Percentiles rank a stretch among this genome's conserved stretches.
phyloP scores from a whole-genome alignment of 2,329 filamentous ascomycete species.

The Fusarium kyushuense region DNA sequence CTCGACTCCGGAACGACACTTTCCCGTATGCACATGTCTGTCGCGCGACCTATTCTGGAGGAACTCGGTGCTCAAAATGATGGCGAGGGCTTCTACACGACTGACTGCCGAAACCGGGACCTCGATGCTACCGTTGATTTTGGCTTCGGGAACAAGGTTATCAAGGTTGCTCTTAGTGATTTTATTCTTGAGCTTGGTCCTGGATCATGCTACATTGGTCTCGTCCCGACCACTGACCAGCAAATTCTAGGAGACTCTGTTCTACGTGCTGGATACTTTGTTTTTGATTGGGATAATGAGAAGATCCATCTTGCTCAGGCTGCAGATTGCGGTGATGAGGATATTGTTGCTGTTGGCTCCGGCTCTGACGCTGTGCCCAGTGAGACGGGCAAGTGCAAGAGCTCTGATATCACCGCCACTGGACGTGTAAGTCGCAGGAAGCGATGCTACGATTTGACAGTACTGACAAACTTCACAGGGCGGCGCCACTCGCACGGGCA shows the following conservation, averaged over 20 bases:
- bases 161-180: slow-evolving; percentile 61
- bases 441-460: background rate
- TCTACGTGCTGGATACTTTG: slow-evolving; percentile 59
- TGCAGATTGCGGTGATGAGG: slow-evolving; percentile 54
- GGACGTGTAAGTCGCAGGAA: slow-evolving; percentile 11
- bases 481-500: slow-evolving; percentile 16
- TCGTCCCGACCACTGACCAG: slow-evolving; percentile 55
- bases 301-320: slow-evolving; percentile 58
- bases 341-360: slow-evolving; percentile 54
- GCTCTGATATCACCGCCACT: slow-evolving; percentile 43
- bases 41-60: slow-evolving; percentile 58
- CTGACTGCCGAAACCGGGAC: slow-evolving; percentile 57
- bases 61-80: slow-evolving; percentile 58
- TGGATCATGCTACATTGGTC: slow-evolving; percentile 58
- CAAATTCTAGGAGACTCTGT: slow-evolving; percentile 60
- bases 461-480: slow-evolving; percentile 13
- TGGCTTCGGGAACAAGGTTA: slow-evolving; percentile 56
- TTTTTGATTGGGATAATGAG: slow-evolving; percentile 61
- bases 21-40: slow-evolving; percentile 57
- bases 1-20: slow-evolving; percentile 67
- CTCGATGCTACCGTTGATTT: slow-evolving; percentile 61
- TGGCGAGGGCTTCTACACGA: slow-evolving; percentile 58
- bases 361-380: slow-evolving; percentile 51
- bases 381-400: slow-evolving; percentile 53
- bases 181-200: slow-evolving; percentile 61